These are phyloP conservation scores for Leccinum griseonigrum DNA, from an alignment of 1,284 basidiomycete species.

Conservation along the genomic window DNA sequence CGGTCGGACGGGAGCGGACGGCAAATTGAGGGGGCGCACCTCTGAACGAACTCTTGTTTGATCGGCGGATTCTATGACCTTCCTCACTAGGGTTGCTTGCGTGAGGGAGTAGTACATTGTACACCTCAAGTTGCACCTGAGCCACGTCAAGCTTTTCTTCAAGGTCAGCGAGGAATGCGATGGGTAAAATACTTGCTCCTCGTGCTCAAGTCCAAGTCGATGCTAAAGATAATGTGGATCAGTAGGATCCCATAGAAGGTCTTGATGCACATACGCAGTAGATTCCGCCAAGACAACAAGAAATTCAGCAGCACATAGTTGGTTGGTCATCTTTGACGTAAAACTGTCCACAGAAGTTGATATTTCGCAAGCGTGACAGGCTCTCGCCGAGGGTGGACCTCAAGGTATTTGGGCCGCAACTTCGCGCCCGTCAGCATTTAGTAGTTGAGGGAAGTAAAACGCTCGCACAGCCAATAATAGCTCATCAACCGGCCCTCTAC, in stretches of 20 bases:
- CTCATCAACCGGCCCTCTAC: conserved; percentile 79
- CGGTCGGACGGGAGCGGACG: conserved; percentile 11
- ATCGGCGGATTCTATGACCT: conserved; percentile 50
- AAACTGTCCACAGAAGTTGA: conserved; percentile 93
- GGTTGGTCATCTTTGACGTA: conserved; percentile 91
- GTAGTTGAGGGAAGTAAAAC: conserved; percentile 8
- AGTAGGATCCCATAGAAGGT: background rate
- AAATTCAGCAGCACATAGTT: conserved; percentile 81
- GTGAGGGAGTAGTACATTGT: conserved; percentile 60
- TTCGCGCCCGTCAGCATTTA: conserved; percentile 32
- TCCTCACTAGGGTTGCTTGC: conserved; percentile 57
- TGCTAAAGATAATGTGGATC: conserved; percentile 39
- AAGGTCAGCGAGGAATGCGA: conserved; percentile 84
- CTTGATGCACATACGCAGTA: conserved; percentile 55
- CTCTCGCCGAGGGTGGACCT: conserved; percentile 82
- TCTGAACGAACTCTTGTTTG: conserved; percentile 64
- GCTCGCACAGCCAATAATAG: conserved; percentile 72
- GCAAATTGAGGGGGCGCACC: conserved; percentile 39
- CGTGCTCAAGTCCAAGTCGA: conserved; percentile 66
- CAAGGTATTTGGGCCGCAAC: conserved; percentile 84
- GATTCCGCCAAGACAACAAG: conserved; percentile 86
- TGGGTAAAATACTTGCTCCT: conserved; percentile 87
- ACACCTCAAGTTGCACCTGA: conserved; percentile 92
- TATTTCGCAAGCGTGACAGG: conserved; percentile 81
- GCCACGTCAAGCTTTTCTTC: conserved; percentile 98